phyloP scores from a whole-genome alignment of 352 stramenopile species.

The Globisporangium carolinianum region DNA sequence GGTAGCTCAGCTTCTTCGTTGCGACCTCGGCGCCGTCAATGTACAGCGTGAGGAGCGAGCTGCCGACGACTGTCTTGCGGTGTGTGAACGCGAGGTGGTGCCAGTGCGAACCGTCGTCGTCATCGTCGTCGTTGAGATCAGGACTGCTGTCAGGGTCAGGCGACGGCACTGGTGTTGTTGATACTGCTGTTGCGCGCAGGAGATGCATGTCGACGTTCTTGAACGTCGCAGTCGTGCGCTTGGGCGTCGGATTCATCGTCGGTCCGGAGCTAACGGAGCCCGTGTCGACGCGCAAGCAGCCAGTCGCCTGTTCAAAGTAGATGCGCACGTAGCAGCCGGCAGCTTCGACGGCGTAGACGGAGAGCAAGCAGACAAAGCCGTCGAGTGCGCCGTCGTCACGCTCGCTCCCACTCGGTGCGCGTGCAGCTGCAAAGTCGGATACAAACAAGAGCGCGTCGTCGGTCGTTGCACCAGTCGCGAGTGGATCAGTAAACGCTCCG shows the following conservation, averaged over 20 bases:
- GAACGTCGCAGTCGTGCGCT: slow-evolving; percentile 48
- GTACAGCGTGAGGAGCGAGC: slow-evolving; percentile 61
- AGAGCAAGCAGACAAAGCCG: slow-evolving; percentile 58
- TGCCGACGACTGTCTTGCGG: slow-evolving; percentile 62
- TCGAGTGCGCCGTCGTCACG: slow-evolving; percentile 19
- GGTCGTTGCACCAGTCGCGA: background rate
- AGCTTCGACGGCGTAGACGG: slow-evolving; percentile 61
- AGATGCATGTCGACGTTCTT: slow-evolving; percentile 53
- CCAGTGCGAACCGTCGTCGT: slow-evolving; percentile 41
- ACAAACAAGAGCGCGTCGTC: slow-evolving; percentile 30
- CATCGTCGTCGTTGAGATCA: slow-evolving; percentile 1
- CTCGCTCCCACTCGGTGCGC: slow-evolving; percentile 4
- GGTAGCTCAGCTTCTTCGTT: slow-evolving; percentile 71
- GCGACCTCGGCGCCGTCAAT: slow-evolving; percentile 66
- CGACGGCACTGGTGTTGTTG: no score
- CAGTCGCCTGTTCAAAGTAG: slow-evolving; percentile 69
- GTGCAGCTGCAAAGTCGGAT: slow-evolving; percentile 1
- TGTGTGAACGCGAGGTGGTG: slow-evolving; percentile 72
- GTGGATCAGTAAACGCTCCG: slow-evolving; percentile 1
- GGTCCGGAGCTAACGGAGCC: slow-evolving; percentile 36
- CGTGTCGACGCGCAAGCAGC: slow-evolving; percentile 59
- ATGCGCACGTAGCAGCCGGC: slow-evolving; percentile 57
- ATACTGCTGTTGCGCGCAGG: slow-evolving; percentile 14
- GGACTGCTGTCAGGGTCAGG: no score
- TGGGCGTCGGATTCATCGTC: slow-evolving; percentile 49